Evolutionary conservation across 2,329 filamentous ascomycete genomes (phyloP), one percentile per base, ranked within the genome.

Genomic region (Cladosporium cucumerinum): DNA sequence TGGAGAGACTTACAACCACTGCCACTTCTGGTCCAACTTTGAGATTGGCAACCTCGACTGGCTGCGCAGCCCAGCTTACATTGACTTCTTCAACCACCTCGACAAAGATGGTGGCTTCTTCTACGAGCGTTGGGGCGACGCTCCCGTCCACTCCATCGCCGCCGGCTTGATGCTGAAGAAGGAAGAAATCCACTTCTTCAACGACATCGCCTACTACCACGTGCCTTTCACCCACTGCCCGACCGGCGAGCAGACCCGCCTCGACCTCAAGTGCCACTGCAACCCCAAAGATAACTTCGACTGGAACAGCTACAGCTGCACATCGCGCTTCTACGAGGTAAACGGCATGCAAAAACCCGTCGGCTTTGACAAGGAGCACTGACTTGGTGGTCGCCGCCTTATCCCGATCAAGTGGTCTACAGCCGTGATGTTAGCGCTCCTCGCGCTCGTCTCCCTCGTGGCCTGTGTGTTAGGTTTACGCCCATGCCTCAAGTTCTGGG

Each of bases 11-110:
- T 99, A 98, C 83, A 99, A 98, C 82, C 88, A 93, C 77, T 99
- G 95, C 82, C 95, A 99, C 78, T 97, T 99, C 78, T 99, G 95
- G 95, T 98, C 94, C 75, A 99, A 99, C 83, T 99, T 99, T 72
- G 95, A 99, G 78, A 89, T 99, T 71, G 95, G 94, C 69, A 96
- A 90, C 79, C 85, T 99, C 46, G 86, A 96, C 74, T 99, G 95
- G 93, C 86, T 99, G 63, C 89, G 95, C 69, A 95, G 92, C 69
- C 83, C 93, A 76, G 85, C 91, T 25, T 99, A 99, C 80, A 81
- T 89, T 52, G 94, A 98, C 79, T 99, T 88, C 82, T 99, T 99
- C 74, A 87, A 93, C 59, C 85, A 87, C 6, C 87, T 99, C 32
- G 95, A 99, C 78, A 82, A 86, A 71, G 93, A 96, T 61, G 95